Base-by-base conservation (phyloP, 352 stramenopile genomes). In the Globisporangium camurandrum region DNA sequence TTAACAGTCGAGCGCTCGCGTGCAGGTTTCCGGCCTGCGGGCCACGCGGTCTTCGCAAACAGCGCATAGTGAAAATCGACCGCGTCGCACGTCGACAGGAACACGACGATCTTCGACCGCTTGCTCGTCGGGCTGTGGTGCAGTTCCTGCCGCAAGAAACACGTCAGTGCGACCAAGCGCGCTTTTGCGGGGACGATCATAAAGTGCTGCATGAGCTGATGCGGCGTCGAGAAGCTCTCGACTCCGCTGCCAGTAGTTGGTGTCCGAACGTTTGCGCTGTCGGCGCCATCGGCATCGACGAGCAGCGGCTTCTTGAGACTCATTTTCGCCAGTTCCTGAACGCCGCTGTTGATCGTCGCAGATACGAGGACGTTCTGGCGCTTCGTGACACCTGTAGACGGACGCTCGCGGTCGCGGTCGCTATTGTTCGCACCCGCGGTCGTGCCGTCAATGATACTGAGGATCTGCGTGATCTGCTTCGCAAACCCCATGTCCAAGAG, bases 401-500 rank as follows among this genome's bases (percentile, higher is more conserved):
- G n/a, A n/a, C n/a, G n/a, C n/a, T n/a, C n/a, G n/a, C n/a, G n/a
- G n/a, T n/a, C n/a, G n/a, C n/a, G n/a, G n/a, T n/a, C n/a, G n/a
- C n/a, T n/a, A n/a, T n/a, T n/a, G n/a, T n/a, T n/a, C n/a, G n/a
- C n/a, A n/a, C n/a, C n/a, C n/a, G n/a, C n/a, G n/a, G n/a, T n/a
- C 30, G 98, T 89, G n/a, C 79, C 75, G 49, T 97, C 95, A 14
- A 94, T 87, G 49, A 99, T 89, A 49, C 66, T 66, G 51, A 99
- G 77, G 61, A 99, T 99, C 42, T 97, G 85, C 42, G 92, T 93
- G 70, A 99, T 99, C 68, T 99, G 95, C 48, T 97, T 97, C 70
- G 99, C 95, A 59, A 99, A 99, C 26, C 96, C 97, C 97, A 99
- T 99, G 67, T 99, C 97, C 16, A 99, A 68, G 89, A 99, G 96